A percentile compares a stretch with the other conserved stretches of the same genome.
Evolutionary conservation across 306 rosid species (phyloP).

Genomic region (Vigna unguiculata): DNA sequence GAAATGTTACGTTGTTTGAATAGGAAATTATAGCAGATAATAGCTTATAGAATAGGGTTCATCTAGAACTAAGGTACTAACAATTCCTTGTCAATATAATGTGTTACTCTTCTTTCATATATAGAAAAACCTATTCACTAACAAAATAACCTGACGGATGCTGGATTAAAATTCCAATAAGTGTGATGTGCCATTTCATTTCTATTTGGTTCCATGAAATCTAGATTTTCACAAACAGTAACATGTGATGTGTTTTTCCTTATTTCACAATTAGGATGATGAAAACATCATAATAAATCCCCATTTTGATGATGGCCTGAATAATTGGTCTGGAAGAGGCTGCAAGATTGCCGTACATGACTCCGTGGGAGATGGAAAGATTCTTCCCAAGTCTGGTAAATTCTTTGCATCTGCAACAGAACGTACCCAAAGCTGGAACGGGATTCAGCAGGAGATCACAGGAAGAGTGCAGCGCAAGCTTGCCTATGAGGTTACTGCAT

Average conservation of each 20-base stretch:
- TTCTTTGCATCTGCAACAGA: slow-evolving; percentile 80
- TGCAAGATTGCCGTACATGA: slow-evolving; percentile 81
- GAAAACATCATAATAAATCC: slow-evolving; percentile 74
- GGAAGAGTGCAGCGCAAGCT: slow-evolving; percentile 86
- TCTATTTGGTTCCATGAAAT: slow-evolving; percentile 2
- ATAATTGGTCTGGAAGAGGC: slow-evolving; percentile 93
- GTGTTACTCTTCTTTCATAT: neutral
- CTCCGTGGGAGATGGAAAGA: slow-evolving; percentile 77
- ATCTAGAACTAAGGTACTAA: neutral
- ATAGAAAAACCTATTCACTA: neutral
- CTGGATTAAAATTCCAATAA: slow-evolving; percentile 8
- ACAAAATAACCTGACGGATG: neutral
- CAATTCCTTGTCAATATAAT: neutral
- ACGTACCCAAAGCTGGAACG: slow-evolving; percentile 89
- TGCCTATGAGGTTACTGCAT: slow-evolving; percentile 74
- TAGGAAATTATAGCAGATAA: neutral
- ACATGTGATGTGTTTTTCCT: slow-evolving; percentile 9
- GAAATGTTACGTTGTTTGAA: neutral
- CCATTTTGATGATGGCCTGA: slow-evolving; percentile 77
- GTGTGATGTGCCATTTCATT: slow-evolving; percentile 1
- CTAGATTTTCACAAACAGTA: slow-evolving; percentile 1
- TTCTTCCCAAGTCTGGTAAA: slow-evolving; percentile 75
- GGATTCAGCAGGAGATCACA: slow-evolving; percentile 93
- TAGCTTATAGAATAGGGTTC: neutral
- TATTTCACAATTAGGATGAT: slow-evolving; percentile 52